Percentiles rank a stretch among this genome's conserved stretches.
Evolutionary conservation across 163 green algal genomes (phyloP).

Genomic region (Smithsoniella earleae): DNA sequence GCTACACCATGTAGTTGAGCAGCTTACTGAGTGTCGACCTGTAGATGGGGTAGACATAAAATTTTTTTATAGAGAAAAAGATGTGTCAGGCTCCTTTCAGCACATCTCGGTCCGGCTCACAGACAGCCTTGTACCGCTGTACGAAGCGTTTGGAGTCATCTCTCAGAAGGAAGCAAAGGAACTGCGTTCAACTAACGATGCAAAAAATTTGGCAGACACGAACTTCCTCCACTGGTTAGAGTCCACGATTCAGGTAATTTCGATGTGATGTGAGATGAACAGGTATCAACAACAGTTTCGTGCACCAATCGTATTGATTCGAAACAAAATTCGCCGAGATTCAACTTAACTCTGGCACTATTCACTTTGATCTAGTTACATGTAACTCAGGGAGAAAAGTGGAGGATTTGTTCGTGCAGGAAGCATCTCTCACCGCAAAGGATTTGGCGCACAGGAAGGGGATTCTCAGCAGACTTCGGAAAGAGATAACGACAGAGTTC

Average conservation of each 20-base stretch:
- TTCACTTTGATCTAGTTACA: no score
- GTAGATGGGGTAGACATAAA: not conserved
- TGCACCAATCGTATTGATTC: no score
- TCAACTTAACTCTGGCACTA: no score
- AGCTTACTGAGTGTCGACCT: not conserved
- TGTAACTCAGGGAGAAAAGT: no score
- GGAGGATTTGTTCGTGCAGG: slow-evolving; percentile 6
- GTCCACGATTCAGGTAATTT: slow-evolving; percentile 10
- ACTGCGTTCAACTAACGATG: not conserved
- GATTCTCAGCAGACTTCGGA: not conserved
- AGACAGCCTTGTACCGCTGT: slow-evolving; percentile 8
- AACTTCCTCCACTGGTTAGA: slow-evolving; percentile 27
- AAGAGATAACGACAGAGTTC: slow-evolving; percentile 10
- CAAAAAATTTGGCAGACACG: not conserved
- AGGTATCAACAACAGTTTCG: no score
- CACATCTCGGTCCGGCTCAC: not conserved
- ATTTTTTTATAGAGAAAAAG: slow-evolving; percentile 12
- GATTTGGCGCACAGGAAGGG: slow-evolving; percentile 9
- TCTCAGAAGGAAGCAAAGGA: slow-evolving; percentile 9
- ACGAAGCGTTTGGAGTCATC: slow-evolving; percentile 18
- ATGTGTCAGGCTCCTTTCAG: not conserved
- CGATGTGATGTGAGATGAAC: no score
- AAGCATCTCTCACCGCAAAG: not conserved
- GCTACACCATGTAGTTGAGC: slow-evolving; percentile 2
- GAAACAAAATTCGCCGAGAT: no score